Conservation (phyloP, 352 stramenopile genomes). For the Phytophthora meadii region DNA sequence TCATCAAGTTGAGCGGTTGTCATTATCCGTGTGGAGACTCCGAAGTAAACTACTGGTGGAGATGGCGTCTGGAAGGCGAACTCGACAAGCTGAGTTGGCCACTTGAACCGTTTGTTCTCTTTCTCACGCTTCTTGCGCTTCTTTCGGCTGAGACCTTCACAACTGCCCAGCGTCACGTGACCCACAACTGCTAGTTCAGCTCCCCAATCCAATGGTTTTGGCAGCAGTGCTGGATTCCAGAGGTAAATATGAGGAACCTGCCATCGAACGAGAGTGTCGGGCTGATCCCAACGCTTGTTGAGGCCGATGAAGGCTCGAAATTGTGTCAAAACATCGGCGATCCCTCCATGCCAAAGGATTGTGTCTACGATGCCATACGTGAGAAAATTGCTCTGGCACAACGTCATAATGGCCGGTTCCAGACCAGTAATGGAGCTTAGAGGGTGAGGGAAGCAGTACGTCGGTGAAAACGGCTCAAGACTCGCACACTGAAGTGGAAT, state of each 20-base stretch:
- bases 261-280: conserved; percentile 41
- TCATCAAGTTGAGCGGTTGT: conserved; percentile 33
- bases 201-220: conserved; percentile 56
- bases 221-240: conserved; percentile 46
- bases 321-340: conserved; percentile 45
- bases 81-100: conserved; percentile 4
- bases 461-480: conserved; percentile 47
- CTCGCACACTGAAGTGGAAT: conserved; percentile 57
- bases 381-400: conserved; percentile 45
- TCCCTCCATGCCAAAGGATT: conserved; percentile 36
- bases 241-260: conserved; percentile 59
- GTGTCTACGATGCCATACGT: conserved; percentile 42
- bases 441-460: conserved; percentile 50
- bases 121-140: conserved; percentile 24
- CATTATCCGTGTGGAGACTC: conserved; percentile 44
- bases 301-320: conserved; percentile 54
- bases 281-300: conserved; percentile 29
- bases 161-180: conserved; percentile 32
- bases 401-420: conserved; percentile 36
- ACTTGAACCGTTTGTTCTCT: conserved; percentile 28
- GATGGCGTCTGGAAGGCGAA: conserved; percentile 41
- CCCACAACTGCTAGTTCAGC: conserved; percentile 46
- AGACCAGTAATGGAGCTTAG: conserved; percentile 32
- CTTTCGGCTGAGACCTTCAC: conserved; percentile 25
- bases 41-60: conserved; percentile 54